Evolutionary conservation across 2,329 filamentous ascomycete genomes (phyloP).

Genomic region (Aureobasidium namibiae): DNA sequence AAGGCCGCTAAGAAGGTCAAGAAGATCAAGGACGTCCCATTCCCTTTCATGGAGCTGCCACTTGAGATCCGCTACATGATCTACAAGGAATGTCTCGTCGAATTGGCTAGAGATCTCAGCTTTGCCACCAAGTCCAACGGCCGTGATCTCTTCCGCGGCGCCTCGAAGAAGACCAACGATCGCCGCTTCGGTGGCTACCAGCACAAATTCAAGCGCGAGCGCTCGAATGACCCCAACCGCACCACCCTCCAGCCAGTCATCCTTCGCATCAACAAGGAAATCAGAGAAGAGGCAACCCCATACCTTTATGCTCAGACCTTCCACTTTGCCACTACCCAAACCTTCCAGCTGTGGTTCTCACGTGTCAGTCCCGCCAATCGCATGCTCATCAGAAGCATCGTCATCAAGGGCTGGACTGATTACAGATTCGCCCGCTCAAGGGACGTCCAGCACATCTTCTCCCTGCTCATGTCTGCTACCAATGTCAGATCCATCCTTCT

Average conservation of each 20-base stretch:
- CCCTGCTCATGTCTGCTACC: background rate
- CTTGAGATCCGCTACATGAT: slow-evolving; percentile 8
- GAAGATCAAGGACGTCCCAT: slow-evolving; percentile 8
- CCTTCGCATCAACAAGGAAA: background rate
- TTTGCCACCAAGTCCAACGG: background rate
- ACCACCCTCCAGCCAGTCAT: background rate
- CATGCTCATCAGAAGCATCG: background rate
- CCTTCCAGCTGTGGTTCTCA: background rate
- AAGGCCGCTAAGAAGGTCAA: background rate
- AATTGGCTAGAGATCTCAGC: background rate
- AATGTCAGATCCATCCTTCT: background rate
- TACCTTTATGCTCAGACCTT: background rate
- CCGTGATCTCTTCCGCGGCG: background rate
- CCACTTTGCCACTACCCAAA: background rate
- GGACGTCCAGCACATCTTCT: background rate
- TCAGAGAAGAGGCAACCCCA: background rate
- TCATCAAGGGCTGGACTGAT: background rate
- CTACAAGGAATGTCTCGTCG: slow-evolving; percentile 1
- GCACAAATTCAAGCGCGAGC: background rate
- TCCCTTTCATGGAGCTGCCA: slow-evolving; percentile 7
- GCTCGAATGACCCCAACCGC: background rate
- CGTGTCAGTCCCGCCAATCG: background rate
- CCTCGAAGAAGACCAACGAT: background rate
- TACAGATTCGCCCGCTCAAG: background rate
- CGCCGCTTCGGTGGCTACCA: too few relatives aligned